Conservation (phyloP, 441 rosid species). For the Kokia cookei region DNA sequence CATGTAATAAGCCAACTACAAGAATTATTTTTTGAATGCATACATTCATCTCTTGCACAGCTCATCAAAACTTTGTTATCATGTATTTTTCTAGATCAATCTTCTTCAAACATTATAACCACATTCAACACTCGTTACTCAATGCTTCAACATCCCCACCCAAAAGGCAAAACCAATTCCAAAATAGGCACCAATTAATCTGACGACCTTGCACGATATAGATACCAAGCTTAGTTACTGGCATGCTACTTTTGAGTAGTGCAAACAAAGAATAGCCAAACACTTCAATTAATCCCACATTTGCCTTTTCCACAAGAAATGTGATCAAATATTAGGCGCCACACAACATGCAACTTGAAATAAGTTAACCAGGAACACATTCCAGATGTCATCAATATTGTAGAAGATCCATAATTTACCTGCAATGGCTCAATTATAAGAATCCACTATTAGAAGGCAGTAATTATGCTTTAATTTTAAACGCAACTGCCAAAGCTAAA, state of each 20-base stretch:
- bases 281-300: conserved; percentile 9
- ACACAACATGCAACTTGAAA: conserved; percentile 22
- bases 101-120: conserved; percentile 1
- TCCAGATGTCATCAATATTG: conserved; percentile 24
- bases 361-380: conserved; percentile 30
- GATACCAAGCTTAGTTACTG: background rate
- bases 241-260: conserved; percentile 9
- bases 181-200: background rate
- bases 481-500: background rate
- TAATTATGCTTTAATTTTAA: background rate
- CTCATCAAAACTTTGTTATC: background rate
- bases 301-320: conserved; percentile 18
- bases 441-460: background rate
- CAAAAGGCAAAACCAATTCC: conserved; percentile 8
- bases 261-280: conserved; percentile 8
- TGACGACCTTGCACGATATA: conserved; percentile 5
- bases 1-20: conserved; percentile 12
- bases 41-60: conserved; percentile 5
- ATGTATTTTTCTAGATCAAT: conserved; percentile 7
- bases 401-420: conserved; percentile 43
- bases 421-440: conserved; percentile 21
- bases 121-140: background rate
- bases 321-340: conserved; percentile 12
- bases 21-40: background rate
- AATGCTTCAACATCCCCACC: conserved; percentile 5